Percentiles rank a stretch among this genome's conserved stretches.
phyloP scores from a whole-genome alignment of 768 basidiomycete genomes.

The Mycena vitilis region DNA sequence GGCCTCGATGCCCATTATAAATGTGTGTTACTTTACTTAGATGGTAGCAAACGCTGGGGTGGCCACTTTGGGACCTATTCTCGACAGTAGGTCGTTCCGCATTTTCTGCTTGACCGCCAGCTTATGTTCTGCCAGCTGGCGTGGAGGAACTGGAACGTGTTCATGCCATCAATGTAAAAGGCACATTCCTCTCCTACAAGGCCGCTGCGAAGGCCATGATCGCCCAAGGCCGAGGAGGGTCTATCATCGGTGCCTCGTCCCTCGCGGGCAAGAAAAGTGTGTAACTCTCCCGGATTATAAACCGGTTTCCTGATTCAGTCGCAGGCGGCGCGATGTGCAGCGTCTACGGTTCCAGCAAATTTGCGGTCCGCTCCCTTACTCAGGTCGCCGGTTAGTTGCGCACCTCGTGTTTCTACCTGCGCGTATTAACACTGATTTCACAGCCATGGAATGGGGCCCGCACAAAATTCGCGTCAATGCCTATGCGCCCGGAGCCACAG shows the following conservation, averaged over 20 bases:
- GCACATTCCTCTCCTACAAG: constrained; percentile 42
- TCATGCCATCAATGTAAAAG: constrained; percentile 40
- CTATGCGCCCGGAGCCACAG: constrained; percentile 34
- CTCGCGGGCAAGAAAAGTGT: constrained; percentile 41
- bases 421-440: background rate
- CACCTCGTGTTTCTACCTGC: too few relatives aligned
- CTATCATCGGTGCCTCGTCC: constrained; percentile 47
- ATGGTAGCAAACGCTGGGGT: constrained; percentile 48
- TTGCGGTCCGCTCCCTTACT: constrained; percentile 32
- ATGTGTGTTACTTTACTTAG: constrained; percentile 21
- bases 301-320: background rate
- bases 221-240: constrained; percentile 43
- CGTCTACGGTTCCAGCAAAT: constrained; percentile 31
- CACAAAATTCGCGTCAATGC: constrained; percentile 37
- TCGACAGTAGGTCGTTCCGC: constrained; percentile 31
- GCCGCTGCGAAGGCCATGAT: constrained; percentile 45
- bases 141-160: constrained; percentile 38
- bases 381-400: constrained; percentile 35
- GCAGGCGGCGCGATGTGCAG: constrained; percentile 12
- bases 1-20: background rate
- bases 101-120: background rate
- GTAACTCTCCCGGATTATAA: too few relatives aligned
- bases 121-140: constrained; percentile 17
- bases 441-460: constrained; percentile 30
- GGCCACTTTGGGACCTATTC: constrained; percentile 23